These are phyloP conservation scores for Nephelium lappaceum DNA, from an alignment of 345 rosid species.

Conservation along the genomic window DNA sequence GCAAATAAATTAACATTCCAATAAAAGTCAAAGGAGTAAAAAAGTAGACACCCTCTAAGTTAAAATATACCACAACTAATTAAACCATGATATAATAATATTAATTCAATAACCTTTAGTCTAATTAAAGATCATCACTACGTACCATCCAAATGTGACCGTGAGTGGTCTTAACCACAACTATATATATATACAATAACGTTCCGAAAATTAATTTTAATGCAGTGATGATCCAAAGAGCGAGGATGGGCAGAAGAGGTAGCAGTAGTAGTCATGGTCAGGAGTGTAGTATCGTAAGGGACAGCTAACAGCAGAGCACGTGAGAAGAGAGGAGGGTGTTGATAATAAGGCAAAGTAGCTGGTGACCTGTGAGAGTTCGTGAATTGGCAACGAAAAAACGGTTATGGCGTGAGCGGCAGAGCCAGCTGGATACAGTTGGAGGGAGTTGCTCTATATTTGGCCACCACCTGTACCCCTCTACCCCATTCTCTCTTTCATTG, in stretches of 20 bases:
- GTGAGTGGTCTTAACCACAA: too few species aligned
- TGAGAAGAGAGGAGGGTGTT: neutral
- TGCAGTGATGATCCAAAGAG: too few species aligned
- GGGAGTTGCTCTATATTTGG: neutral
- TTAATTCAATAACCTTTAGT: too few species aligned
- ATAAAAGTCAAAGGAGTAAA: too few species aligned
- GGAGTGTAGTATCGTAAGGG: slow-evolving; percentile 4
- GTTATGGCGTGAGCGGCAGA: slow-evolving; percentile 21
- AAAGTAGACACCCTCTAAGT: neutral
- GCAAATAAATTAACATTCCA: neutral
- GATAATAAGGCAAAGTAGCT: neutral
- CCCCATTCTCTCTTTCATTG: neutral
- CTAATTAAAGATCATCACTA: too few species aligned
- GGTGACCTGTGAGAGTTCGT: neutral
- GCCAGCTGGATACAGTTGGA: slow-evolving; percentile 38
- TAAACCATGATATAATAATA: too few species aligned
- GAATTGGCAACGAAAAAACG: slow-evolving; percentile 4
- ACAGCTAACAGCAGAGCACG: slow-evolving; percentile 19
- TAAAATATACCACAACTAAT: neutral
- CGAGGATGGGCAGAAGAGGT: neutral
- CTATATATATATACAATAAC: too few species aligned
- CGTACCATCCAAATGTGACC: too few species aligned
- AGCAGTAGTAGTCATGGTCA: slow-evolving; percentile 6
- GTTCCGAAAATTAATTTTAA: too few species aligned
- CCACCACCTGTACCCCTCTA: neutral